These are phyloP conservation scores for Podaxis rugospora DNA, from an alignment of 768 basidiomycete species.

Conservation along the genomic window DNA sequence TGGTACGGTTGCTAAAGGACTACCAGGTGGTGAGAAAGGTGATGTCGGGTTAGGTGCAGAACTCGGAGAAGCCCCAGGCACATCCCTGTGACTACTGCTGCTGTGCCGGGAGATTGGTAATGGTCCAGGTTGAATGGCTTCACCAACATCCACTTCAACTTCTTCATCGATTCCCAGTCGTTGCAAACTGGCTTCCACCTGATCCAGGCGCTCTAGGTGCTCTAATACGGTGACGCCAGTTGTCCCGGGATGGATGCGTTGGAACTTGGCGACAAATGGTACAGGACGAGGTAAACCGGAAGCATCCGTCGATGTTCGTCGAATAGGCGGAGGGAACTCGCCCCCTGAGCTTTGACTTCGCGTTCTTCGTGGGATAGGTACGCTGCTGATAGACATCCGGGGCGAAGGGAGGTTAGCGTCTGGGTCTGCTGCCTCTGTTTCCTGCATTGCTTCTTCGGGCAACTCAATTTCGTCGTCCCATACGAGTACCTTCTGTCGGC, in stretches of 20 bases:
- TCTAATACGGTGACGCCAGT: constrained; percentile 84
- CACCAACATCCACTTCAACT: constrained; percentile 65
- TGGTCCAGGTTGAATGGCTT: constrained; percentile 30
- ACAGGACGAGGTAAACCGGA: constrained; percentile 69
- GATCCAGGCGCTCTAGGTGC: constrained; percentile 81
- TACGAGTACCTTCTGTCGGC: constrained; percentile 75
- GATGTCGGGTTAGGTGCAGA: constrained; percentile 24
- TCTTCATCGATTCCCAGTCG: constrained; percentile 58
- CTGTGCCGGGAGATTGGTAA: constrained; percentile 15
- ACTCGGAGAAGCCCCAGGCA: constrained; percentile 6
- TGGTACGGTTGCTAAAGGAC: constrained; percentile 52
- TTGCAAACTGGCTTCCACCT: constrained; percentile 74
- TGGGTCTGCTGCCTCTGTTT: constrained; percentile 19
- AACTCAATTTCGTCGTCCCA: constrained; percentile 86
- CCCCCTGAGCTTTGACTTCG: constrained; percentile 60
- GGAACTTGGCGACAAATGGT: constrained; percentile 80
- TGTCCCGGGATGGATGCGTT: constrained; percentile 78
- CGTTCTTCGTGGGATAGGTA: constrained; percentile 50
- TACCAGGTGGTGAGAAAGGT: constrained; percentile 55
- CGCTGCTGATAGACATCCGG: constrained; percentile 54
- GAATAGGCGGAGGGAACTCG: constrained; percentile 73
- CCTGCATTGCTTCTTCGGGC: constrained; percentile 45
- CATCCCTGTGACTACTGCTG: constrained; percentile 11
- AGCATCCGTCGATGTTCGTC: constrained; percentile 58
- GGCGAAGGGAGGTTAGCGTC: constrained; percentile 47